Evolutionary conservation across 441 rosid species (phyloP), one percentile per base, ranked within the genome.

Genomic region (Adansonia rubrostipa): DNA sequence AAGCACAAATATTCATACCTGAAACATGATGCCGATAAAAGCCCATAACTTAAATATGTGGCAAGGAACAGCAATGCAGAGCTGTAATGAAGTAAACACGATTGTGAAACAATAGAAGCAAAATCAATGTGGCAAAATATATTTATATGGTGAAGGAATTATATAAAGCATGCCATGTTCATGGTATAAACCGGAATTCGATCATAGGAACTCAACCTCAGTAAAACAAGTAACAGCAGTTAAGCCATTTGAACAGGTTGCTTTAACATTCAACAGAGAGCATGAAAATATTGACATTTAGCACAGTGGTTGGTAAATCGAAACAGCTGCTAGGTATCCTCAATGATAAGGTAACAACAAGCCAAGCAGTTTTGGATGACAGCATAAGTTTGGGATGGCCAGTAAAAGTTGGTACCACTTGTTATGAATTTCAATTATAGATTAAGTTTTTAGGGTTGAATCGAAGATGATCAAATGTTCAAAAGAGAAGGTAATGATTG

Each of bases 21-120:
- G 96, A 77, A 92, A 80, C 96, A 92, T 89, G 33, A 92, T 90
- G 71, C 96, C 94, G 36, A 89, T 82, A 70, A 87, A 90, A 53
- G 93, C 96, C 96, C 96, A 92, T 10, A 85, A 81, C 86, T 92
- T 89, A 83, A 89, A 92, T 11, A 90, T 71, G 80, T 84, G 93
- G 87, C 96, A 92, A 54, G 96, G 94, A 76, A 92, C 92, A 36
- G 96, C 96, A 68, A 90, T 92, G 76, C 74, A 77, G 24, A 76
- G 72, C 79, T 76, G 73, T 22, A 66, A 66, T 53, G 57, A 36
- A 66, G 33, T 4, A 54, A 42, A 54, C 44, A 51, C 9, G 6
- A 44, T 6, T 53, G 44, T 7, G 19, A 53, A 33, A 53, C 50
- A 66, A 65, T 8, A 62, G 7, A 28, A 22, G 5, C 45, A 75